Evolutionary conservation across 2,329 filamentous ascomycete species (phyloP).

Genomic region (Aspergillus neoniger): DNA sequence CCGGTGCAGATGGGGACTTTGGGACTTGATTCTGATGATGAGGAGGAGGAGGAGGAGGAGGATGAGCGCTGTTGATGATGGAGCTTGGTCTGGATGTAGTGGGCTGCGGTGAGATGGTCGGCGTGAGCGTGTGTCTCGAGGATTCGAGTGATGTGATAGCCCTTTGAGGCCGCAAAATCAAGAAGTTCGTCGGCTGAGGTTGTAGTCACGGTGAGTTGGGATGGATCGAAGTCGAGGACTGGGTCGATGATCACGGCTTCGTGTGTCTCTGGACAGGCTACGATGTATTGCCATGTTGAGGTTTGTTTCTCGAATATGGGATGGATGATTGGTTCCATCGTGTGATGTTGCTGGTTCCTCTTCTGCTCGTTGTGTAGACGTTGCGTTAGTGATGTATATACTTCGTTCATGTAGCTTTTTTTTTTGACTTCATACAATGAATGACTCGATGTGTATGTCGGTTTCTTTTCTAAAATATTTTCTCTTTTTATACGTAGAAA

Average conservation of each 20-base stretch:
- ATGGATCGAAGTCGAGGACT: constrained; percentile 59
- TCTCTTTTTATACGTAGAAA: too few species aligned
- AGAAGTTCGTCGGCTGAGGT: constrained; percentile 56
- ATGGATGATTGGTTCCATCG: constrained; percentile 1
- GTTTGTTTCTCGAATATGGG: constrained; percentile 8
- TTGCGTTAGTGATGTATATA: too few species aligned
- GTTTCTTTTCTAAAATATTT: too few species aligned
- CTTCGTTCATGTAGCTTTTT: too few species aligned
- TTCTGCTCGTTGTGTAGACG: too few species aligned
- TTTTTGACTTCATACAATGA: too few species aligned
- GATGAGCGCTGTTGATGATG: background rate
- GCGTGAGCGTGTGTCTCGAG: constrained; percentile 61
- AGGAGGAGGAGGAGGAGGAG: too few species aligned
- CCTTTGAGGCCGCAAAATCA: constrained; percentile 43
- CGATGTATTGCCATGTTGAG: constrained; percentile 52
- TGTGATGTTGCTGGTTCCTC: too few species aligned
- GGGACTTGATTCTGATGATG: too few species aligned
- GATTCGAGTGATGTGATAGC: constrained; percentile 55
- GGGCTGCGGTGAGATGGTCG: constrained; percentile 60
- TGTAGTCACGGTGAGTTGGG: constrained; percentile 50
- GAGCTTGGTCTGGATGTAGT: constrained; percentile 18
- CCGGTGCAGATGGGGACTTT: constrained; percentile 57
- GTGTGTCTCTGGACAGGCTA: constrained; percentile 55
- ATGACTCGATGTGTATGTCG: too few species aligned
- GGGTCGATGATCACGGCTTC: constrained; percentile 62